Evolutionary conservation across 2,329 filamentous ascomycete species (phyloP).

Genomic region (Fusarium sp.): DNA sequence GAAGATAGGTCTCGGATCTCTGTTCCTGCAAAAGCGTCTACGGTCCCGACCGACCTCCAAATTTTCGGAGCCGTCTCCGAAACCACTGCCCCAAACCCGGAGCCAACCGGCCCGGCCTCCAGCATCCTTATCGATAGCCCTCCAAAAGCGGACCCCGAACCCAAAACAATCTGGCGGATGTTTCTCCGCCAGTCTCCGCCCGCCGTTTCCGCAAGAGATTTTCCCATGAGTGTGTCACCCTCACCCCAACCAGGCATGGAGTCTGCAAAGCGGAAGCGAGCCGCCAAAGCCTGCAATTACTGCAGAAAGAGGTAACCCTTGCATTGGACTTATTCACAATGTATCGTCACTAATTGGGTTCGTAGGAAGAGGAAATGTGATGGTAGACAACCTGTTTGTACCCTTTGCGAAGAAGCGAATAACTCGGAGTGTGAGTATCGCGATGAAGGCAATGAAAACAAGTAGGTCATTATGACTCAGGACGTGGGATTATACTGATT

Average conservation of each 20-base stretch:
- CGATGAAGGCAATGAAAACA: conserved; percentile 18
- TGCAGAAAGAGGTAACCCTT: conserved; percentile 34
- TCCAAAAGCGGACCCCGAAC: background rate
- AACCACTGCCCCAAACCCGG: background rate
- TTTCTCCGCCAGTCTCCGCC: conserved; percentile 29
- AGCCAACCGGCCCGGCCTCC: background rate
- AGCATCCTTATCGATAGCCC: background rate
- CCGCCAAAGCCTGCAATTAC: conserved; percentile 41
- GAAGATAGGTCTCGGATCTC: background rate
- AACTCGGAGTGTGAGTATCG: conserved; percentile 37
- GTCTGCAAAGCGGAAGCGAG: conserved; percentile 39
- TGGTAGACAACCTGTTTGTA: conserved; percentile 33
- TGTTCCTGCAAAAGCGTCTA: rapidly evolving
- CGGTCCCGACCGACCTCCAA: background rate
- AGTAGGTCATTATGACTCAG: background rate
- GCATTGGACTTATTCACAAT: too few relatives aligned
- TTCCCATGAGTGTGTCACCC: conserved; percentile 7
- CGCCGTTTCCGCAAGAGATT: conserved; percentile 25
- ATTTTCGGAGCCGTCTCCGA: background rate
- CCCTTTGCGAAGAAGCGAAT: conserved; percentile 36
- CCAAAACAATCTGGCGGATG: background rate
- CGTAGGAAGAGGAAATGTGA: conserved; percentile 38
- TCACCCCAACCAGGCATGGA: conserved; percentile 20
- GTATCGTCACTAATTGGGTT: too few relatives aligned
- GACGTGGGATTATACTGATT: background rate